Evolutionary conservation across 306 rosid species (phyloP).

Genomic region (Trichosanthes truncata): DNA sequence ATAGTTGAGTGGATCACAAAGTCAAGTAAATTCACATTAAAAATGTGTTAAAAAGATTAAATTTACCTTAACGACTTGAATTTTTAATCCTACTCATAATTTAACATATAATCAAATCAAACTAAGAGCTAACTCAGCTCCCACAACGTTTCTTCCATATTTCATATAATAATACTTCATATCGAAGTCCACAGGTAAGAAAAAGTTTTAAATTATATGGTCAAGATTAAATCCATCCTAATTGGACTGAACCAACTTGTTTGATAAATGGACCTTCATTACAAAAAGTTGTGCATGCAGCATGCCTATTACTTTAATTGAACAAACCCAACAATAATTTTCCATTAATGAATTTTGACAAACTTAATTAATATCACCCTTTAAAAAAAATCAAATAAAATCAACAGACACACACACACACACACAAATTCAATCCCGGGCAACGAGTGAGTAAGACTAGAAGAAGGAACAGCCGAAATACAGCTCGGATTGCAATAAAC

Average conservation of each 20-base stretch:
- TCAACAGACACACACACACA: background rate
- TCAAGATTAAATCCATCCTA: background rate
- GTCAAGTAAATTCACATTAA: background rate
- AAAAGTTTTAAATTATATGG: background rate
- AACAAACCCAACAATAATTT: background rate
- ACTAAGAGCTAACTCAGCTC: background rate
- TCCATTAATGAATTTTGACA: background rate
- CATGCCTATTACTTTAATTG: slow-evolving; percentile 1
- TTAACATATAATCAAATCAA: background rate
- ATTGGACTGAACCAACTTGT: background rate
- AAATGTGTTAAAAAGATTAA: no score
- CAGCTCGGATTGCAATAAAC: slow-evolving; percentile 8
- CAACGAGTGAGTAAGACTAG: background rate
- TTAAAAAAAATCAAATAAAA: background rate
- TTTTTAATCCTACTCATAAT: background rate
- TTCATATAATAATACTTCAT: background rate
- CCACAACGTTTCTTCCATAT: background rate
- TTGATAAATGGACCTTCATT: background rate
- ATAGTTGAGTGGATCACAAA: background rate
- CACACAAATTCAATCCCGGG: background rate
- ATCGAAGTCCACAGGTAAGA: background rate
- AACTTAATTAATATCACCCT: background rate
- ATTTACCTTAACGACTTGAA: background rate
- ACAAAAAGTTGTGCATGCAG: background rate
- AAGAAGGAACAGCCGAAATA: background rate